These are phyloP conservation scores for Fagopyrum homotropicum DNA, from an alignment of 148 eudicot genomes.

Conservation along the genomic window DNA sequence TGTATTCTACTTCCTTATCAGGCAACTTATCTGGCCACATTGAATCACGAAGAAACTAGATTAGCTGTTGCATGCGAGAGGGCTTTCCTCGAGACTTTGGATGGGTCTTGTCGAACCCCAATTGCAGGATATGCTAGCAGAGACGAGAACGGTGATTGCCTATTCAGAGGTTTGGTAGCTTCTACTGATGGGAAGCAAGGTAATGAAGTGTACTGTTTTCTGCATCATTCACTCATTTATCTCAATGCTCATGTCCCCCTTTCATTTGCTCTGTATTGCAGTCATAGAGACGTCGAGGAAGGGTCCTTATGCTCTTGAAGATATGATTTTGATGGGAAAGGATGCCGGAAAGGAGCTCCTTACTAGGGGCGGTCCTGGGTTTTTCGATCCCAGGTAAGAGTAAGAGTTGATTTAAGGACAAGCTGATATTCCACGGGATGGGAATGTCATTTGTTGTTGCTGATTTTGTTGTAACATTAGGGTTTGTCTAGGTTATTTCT, in stretches of 20 bases:
- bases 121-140: constrained; percentile 83
- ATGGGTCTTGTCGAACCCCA: constrained; percentile 93
- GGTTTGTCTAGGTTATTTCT: constrained; percentile 2
- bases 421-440: constrained; percentile 1
- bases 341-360: constrained; percentile 96
- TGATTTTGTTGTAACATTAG: constrained; percentile 3
- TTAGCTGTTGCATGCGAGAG: constrained; percentile 88
- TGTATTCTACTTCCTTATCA: constrained; percentile 17
- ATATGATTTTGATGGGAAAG: constrained; percentile 79
- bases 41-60: constrained; percentile 94
- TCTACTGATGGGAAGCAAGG: constrained; percentile 89
- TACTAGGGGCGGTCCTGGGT: constrained; percentile 71
- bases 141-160: constrained; percentile 67
- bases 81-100: constrained; percentile 69
- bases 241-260: neutral
- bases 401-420: neutral
- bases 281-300: constrained; percentile 66
- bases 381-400: constrained; percentile 52
- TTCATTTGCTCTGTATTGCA: constrained; percentile 12
- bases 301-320: constrained; percentile 59
- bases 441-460: neutral
- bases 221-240: neutral
- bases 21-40: constrained; percentile 63
- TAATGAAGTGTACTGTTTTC: constrained; percentile 13
- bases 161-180: constrained; percentile 81